These are phyloP conservation scores for Aspergillus amoenus DNA, from an alignment of 2,329 filamentous ascomycete genomes.

Conservation along the genomic window DNA sequence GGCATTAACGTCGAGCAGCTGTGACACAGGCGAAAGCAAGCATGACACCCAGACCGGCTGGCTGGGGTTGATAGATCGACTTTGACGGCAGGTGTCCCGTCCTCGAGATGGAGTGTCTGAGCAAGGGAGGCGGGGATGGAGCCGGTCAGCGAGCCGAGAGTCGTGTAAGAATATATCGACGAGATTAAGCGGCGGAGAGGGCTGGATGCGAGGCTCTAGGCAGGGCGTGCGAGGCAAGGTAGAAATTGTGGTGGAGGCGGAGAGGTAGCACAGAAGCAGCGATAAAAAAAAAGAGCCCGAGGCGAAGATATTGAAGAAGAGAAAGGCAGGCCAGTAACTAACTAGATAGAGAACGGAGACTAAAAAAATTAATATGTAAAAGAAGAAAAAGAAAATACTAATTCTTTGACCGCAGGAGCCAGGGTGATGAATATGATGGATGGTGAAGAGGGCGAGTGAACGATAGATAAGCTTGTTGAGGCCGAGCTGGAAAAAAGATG, in stretches of 20 bases:
- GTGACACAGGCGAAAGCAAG: constrained; percentile 38
- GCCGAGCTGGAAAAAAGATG: constrained; percentile 24
- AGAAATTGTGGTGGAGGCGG: constrained; percentile 11
- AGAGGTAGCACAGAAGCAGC: constrained; percentile 12
- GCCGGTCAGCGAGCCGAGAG: not conserved
- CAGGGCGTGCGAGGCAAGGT: constrained; percentile 3
- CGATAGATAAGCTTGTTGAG: constrained; percentile 4
- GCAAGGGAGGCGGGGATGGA: constrained; percentile 1
- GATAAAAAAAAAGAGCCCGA: constrained; percentile 7
- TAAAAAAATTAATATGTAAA: constrained; percentile 19
- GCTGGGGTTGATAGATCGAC: constrained; percentile 18
- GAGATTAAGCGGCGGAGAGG: constrained; percentile 14
- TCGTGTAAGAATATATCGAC: constrained; percentile 13
- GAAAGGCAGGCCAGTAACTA: constrained; percentile 10
- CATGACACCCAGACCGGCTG: constrained; percentile 30
- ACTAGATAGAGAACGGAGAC: constrained; percentile 17
- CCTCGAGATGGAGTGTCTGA: constrained; percentile 3
- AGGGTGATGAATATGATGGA: constrained; percentile 19
- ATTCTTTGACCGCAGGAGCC: constrained; percentile 11
- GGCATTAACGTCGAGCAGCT: constrained; percentile 36
- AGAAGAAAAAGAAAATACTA: constrained; percentile 25
- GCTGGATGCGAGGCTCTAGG: constrained; percentile 11
- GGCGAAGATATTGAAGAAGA: constrained; percentile 10
- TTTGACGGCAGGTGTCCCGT: constrained; percentile 14
- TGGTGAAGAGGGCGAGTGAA: not conserved